These are phyloP conservation scores for Aquilaria agallochum DNA, from an alignment of 441 rosid species.

Conservation along the genomic window DNA sequence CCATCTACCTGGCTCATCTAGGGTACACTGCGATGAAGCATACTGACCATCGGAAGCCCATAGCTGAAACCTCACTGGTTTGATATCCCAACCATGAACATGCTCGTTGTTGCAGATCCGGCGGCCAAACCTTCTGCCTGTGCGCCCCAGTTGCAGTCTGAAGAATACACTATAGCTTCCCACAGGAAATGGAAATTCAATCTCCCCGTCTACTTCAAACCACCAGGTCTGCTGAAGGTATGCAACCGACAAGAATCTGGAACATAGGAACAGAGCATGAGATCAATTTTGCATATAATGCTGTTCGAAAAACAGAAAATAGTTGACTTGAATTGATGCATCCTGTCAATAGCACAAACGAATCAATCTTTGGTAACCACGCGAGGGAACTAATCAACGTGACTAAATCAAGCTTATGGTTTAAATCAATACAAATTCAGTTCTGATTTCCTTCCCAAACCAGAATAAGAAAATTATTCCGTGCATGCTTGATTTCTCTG, in stretches of 20 bases:
- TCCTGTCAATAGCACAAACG: not conserved
- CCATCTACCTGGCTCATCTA: slow-evolving; percentile 74
- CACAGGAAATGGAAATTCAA: slow-evolving; percentile 80
- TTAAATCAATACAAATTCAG: too few relatives aligned
- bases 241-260: slow-evolving; percentile 68
- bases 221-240: slow-evolving; percentile 98
- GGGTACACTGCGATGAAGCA: slow-evolving; percentile 59
- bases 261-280: slow-evolving; percentile 12
- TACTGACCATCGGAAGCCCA: slow-evolving; percentile 82
- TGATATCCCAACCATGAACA: slow-evolving; percentile 89
- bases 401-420: too few relatives aligned
- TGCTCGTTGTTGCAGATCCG: slow-evolving; percentile 63
- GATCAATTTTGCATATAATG: slow-evolving; percentile 10
- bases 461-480: too few relatives aligned
- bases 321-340: not conserved
- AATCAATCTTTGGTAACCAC: too few relatives aligned
- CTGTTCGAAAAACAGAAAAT: not conserved
- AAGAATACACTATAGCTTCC: slow-evolving; percentile 81
- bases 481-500: too few relatives aligned
- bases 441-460: too few relatives aligned
- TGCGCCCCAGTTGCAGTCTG: slow-evolving; percentile 73
- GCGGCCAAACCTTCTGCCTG: slow-evolving; percentile 62
- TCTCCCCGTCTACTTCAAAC: slow-evolving; percentile 82
- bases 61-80: slow-evolving; percentile 83
- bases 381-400: too few relatives aligned